phyloP scores from a whole-genome alignment of 2,329 filamentous ascomycete species.

The Ceratocystis harringtonii region DNA sequence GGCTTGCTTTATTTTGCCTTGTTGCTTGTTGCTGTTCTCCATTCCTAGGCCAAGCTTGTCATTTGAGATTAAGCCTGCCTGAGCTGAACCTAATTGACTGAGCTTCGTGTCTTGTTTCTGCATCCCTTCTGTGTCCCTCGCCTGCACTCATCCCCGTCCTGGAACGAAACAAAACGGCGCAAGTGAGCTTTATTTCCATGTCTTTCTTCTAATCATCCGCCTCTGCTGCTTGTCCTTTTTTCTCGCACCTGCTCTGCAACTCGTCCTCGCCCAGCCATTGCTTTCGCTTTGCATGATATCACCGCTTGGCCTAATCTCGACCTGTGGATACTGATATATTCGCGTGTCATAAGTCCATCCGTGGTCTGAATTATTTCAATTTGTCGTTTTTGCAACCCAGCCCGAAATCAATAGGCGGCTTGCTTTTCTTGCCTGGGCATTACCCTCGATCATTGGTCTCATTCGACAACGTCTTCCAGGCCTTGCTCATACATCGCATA shows the following conservation, averaged over 20 bases:
- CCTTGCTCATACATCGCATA: neutral
- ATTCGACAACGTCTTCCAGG: neutral
- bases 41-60: neutral
- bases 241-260: slow-evolving; percentile 9
- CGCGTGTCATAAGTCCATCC: neutral
- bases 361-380: neutral
- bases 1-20: neutral
- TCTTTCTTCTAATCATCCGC: slow-evolving; percentile 18
- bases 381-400: neutral
- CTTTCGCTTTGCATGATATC: neutral
- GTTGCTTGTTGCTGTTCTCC: neutral
- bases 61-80: neutral
- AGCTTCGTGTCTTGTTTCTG: slow-evolving; percentile 8
- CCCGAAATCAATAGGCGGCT: neutral
- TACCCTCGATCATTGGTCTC: neutral
- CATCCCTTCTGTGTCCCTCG: slow-evolving; percentile 5
- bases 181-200: slow-evolving; percentile 18
- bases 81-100: neutral
- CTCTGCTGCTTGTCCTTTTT: slow-evolving; percentile 5
- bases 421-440: neutral
- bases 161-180: neutral
- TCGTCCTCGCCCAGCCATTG: neutral
- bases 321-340: neutral
- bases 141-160: neutral
- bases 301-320: neutral